Percentiles rank a stretch among this genome's conserved stretches.
Evolutionary conservation across 163 green algal genomes (phyloP).

Genomic region (Chlamydomonas reinhardtii): DNA sequence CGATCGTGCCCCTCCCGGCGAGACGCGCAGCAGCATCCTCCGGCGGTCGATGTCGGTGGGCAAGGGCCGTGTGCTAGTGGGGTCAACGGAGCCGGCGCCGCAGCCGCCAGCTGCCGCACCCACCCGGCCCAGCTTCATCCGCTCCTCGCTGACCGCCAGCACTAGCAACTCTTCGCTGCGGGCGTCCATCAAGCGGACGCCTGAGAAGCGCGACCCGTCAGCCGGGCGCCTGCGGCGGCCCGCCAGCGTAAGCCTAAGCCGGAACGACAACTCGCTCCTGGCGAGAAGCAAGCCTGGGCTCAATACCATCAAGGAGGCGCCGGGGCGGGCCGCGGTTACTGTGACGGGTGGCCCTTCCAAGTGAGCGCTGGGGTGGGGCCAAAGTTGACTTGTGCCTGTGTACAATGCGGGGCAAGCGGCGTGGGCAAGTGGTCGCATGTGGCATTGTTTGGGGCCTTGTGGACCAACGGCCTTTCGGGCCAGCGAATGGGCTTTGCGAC

Average conservation of each 20-base stretch:
- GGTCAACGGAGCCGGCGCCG: background rate
- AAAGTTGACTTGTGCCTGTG: too few species aligned
- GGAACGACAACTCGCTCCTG: background rate
- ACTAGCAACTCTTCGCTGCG: background rate
- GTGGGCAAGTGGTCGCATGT: too few species aligned
- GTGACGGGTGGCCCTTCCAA: too few species aligned
- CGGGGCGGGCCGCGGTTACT: background rate
- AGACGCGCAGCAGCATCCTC: slow-evolving; percentile 24
- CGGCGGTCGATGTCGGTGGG: slow-evolving; percentile 21
- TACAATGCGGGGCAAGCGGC: too few species aligned
- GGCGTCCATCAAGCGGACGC: background rate
- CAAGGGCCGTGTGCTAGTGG: background rate
- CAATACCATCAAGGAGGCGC: slow-evolving; percentile 33
- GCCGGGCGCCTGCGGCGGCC: background rate
- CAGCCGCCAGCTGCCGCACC: background rate
- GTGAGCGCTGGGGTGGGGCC: too few species aligned
- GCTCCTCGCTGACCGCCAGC: too few species aligned
- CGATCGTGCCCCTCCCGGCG: background rate
- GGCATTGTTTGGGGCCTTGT: too few species aligned
- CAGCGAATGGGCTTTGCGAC: too few species aligned
- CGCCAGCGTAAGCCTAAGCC: background rate
- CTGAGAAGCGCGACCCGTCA: slow-evolving; percentile 20
- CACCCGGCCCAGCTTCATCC: too few species aligned
- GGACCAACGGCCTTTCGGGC: too few species aligned
- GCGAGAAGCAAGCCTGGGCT: background rate